Conservation (phyloP, 164 flowering plant genomes). For the Berberis vulgaris region DNA sequence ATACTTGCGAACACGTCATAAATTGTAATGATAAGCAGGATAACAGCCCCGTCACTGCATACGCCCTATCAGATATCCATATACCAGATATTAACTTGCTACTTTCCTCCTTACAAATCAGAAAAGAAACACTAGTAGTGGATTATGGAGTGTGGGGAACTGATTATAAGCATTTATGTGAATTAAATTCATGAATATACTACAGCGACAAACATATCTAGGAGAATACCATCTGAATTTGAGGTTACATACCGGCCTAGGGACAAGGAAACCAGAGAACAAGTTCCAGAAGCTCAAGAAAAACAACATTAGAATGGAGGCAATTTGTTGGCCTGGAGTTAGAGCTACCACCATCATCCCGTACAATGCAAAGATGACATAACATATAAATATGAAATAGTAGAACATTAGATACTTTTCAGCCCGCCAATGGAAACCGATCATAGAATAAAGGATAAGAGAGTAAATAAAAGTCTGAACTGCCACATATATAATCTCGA, state of each 20-base stretch:
- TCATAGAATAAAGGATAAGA: conserved; percentile 40
- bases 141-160: too few species aligned
- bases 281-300: conserved; percentile 50
- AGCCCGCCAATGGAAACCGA: conserved; percentile 33
- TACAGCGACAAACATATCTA: neutral
- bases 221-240: neutral
- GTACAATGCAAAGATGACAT: conserved; percentile 34
- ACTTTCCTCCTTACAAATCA: too few species aligned
- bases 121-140: too few species aligned
- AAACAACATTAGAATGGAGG: conserved; percentile 45
- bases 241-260: conserved; percentile 31
- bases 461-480: conserved; percentile 32
- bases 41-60: too few species aligned
- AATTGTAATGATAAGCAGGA: neutral
- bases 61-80: too few species aligned
- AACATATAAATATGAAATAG: conserved; percentile 45
- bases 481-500: conserved; percentile 33
- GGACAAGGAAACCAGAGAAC: conserved; percentile 55
- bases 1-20: too few species aligned
- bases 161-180: neutral
- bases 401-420: conserved; percentile 38
- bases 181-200: neutral
- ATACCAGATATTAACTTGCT: too few species aligned
- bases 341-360: conserved; percentile 57
- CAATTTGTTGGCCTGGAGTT: conserved; percentile 42